Evolutionary conservation across 148 eudicot genomes (phyloP).

Genomic region (Polygonum maritimum): DNA sequence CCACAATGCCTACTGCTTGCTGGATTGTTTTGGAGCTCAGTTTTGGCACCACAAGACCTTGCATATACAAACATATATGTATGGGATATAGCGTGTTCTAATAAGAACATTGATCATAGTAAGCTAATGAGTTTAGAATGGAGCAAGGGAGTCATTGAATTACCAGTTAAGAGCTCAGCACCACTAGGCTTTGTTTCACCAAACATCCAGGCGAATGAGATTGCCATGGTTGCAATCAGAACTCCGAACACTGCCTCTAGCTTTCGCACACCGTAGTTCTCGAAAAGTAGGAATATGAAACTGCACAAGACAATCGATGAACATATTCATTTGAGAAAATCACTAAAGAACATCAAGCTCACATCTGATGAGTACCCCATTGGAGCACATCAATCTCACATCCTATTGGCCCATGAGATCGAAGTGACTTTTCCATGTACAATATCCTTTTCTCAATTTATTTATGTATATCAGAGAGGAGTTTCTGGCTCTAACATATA

Average conservation of each 20-base stretch:
- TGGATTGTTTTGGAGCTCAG: conserved; percentile 81
- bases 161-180: conserved; percentile 69
- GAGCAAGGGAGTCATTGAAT: background rate
- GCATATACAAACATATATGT: no score
- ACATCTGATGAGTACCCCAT: background rate
- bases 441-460: background rate
- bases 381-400: background rate
- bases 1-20: conserved; percentile 95
- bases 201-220: conserved; percentile 95
- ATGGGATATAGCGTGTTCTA: no score
- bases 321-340: background rate
- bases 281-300: conserved; percentile 73
- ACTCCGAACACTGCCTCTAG: conserved; percentile 91
- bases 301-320: conserved; percentile 27
- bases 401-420: background rate
- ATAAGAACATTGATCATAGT: no score
- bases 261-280: conserved; percentile 90
- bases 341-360: background rate
- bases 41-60: conserved; percentile 77
- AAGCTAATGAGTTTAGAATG: background rate
- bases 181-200: conserved; percentile 91
- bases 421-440: background rate
- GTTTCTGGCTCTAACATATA: no score
- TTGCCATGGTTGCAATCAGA: conserved; percentile 79
- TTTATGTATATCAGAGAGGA: no score